Evolutionary conservation across 2,329 filamentous ascomycete species (phyloP).

Genomic region (Ciborinia camelliae): DNA sequence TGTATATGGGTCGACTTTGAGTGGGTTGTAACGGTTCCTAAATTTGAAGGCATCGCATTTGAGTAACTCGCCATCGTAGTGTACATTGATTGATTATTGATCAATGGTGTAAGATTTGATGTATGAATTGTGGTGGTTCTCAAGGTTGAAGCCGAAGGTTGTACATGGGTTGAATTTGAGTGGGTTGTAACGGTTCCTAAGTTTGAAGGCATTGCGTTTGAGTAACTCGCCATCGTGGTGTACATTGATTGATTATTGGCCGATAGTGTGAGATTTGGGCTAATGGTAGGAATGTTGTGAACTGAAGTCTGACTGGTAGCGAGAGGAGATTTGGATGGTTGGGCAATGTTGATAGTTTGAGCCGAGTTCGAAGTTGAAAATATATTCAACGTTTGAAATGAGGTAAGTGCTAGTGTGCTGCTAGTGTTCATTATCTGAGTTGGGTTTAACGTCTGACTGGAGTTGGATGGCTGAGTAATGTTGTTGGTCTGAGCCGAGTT

Average conservation of each 20-base stretch:
- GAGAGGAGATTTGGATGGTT: background rate
- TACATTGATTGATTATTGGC: background rate
- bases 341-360: background rate
- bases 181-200: too few species aligned
- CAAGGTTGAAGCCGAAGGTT: too few species aligned
- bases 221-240: background rate
- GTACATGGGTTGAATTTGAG: too few species aligned
- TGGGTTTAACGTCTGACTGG: background rate
- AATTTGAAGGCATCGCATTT: too few species aligned
- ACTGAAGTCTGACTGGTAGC: background rate
- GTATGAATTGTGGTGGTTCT: too few species aligned
- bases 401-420: background rate
- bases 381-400: background rate
- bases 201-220: background rate
- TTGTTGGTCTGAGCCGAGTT: too few species aligned
- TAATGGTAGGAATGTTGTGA: background rate
- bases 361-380: background rate
- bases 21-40: too few species aligned
- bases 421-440: background rate
- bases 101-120: too few species aligned
- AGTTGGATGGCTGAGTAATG: too few species aligned
- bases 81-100: too few species aligned
- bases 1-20: too few species aligned
- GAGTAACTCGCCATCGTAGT: too few species aligned
- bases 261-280: background rate